phyloP scores from a whole-genome alignment of 306 rosid genomes.

The Alnus glutinosa region DNA sequence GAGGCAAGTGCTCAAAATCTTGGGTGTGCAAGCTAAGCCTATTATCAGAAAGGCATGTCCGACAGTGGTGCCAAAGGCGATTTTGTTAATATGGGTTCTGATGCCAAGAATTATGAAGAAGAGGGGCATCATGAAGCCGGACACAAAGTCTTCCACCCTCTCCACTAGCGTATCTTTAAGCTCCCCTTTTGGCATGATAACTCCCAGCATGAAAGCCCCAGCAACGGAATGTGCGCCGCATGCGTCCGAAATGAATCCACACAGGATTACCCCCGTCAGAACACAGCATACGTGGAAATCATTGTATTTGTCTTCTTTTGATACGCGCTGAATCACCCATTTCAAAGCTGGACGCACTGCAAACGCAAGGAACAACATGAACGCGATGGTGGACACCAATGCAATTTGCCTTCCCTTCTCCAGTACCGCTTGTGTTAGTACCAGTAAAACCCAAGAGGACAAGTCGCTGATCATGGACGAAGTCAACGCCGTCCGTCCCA shows the following conservation, averaged over 20 bases:
- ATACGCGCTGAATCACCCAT: conserved; percentile 17
- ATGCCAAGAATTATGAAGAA: conserved; percentile 40
- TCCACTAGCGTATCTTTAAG: conserved; percentile 29
- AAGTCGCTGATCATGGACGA: conserved; percentile 44
- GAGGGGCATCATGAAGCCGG: conserved; percentile 34
- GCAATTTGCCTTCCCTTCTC: conserved; percentile 8
- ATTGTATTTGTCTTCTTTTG: conserved; percentile 31
- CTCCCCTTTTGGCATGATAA: conserved; percentile 48
- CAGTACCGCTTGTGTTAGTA: conserved; percentile 10
- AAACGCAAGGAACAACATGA: not conserved
- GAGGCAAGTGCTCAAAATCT: conserved; percentile 35
- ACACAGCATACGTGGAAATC: conserved; percentile 30
- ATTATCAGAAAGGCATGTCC: not conserved
- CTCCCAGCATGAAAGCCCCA: conserved; percentile 48
- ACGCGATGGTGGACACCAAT: conserved; percentile 14
- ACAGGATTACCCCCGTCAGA: conserved; percentile 22
- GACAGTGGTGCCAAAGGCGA: not conserved
- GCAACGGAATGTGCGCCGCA: conserved; percentile 43
- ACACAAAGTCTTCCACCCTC: conserved; percentile 35
- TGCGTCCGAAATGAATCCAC: conserved; percentile 23
- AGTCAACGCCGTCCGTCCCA: conserved; percentile 42
- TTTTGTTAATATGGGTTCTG: not conserved
- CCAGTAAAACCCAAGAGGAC: conserved; percentile 39
- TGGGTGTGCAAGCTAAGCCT: conserved; percentile 23
- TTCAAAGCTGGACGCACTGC: conserved; percentile 32